phyloP scores from a whole-genome alignment of 75 land plant species.

The Sequoia sempervirens region DNA sequence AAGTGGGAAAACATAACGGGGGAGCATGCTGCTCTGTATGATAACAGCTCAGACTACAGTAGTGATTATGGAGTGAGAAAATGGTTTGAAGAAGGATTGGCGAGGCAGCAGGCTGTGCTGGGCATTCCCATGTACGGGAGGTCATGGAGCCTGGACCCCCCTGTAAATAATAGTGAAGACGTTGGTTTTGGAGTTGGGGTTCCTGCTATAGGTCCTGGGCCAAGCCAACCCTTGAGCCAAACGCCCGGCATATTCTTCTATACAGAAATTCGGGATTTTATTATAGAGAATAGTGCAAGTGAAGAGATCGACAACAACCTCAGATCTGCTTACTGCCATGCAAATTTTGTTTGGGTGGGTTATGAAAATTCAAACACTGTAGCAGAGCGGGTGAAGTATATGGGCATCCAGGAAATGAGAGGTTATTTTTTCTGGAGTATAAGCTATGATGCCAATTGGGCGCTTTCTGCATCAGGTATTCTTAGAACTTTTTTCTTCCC shows the following conservation, averaged over 20 bases:
- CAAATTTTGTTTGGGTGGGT: constrained; percentile 47
- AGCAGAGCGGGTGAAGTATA: constrained; percentile 29
- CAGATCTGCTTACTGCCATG: constrained; percentile 38
- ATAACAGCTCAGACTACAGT: constrained; percentile 27
- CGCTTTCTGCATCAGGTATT: not conserved
- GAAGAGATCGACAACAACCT: constrained; percentile 27
- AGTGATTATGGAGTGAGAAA: constrained; percentile 42
- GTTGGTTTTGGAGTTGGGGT: constrained; percentile 32
- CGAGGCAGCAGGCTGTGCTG: constrained; percentile 27
- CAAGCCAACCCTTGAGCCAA: not conserved
- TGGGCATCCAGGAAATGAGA: constrained; percentile 5
- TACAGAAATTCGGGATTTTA: constrained; percentile 20
- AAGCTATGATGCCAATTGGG: not conserved
- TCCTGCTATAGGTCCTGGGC: constrained; percentile 33
- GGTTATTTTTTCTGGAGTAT: constrained; percentile 47
- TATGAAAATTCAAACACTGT: constrained; percentile 44
- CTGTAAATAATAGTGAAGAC: not conserved
- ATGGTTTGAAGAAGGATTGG: constrained; percentile 56
- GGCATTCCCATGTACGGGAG: constrained; percentile 66
- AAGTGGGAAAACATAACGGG: constrained; percentile 50
- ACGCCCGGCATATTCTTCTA: constrained; percentile 7
- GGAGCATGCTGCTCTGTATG: constrained; percentile 45
- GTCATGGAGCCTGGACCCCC: constrained; percentile 43
- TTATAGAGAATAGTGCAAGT: constrained; percentile 28
- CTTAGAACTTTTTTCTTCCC: no score